Base-by-base conservation (phyloP, 179 eudicot species). In the Heliamphora ciliata region DNA sequence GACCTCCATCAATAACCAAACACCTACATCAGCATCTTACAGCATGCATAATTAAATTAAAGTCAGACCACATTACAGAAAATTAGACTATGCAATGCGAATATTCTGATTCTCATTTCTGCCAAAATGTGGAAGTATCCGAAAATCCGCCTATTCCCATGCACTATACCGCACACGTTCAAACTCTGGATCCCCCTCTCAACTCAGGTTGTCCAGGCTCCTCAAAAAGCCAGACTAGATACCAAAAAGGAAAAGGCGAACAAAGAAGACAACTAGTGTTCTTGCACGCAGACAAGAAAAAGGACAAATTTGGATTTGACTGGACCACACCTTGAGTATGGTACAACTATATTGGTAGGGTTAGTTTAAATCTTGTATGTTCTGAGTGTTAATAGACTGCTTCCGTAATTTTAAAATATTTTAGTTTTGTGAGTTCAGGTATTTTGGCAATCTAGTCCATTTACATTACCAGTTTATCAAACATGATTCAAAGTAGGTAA, bases 141-240 rank as follows among this genome's bases (percentile, higher is more conserved):
- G 24, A 59, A 77, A 59, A 13, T 77, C 54, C 31, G 54, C 68
- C 46, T 58, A 46, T 21, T 59, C 54, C 17, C 64, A 64, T 21
- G 44, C 51, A 17, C 74, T 21, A 21, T 21, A 21, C 24, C 24
- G 24, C 74, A 69, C 17, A 31, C 1, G 17, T 61, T 24, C 61
- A 56, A 55, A 76, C 54, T 76, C 79, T 44, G 54, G 24, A 76
- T 13, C 68, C 56, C 64, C 58, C 50, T 58, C 11, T 6, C n/a
- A 40, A 76, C 14, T 76, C 44, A 76, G 24, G 79, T 44, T 76
- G 47, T 40, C 59, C 65, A 58, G 79, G 51, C 67, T 15, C 68
- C 79, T 17, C 46, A 7, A 44, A 77, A 31, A 46, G 21, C 52
- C 54, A 54, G 50, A 80, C 46, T 8, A 80, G 54, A 77, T 40